phyloP scores from a whole-genome alignment of 2,329 filamentous ascomycete species.

The Westerdykella ornata region DNA sequence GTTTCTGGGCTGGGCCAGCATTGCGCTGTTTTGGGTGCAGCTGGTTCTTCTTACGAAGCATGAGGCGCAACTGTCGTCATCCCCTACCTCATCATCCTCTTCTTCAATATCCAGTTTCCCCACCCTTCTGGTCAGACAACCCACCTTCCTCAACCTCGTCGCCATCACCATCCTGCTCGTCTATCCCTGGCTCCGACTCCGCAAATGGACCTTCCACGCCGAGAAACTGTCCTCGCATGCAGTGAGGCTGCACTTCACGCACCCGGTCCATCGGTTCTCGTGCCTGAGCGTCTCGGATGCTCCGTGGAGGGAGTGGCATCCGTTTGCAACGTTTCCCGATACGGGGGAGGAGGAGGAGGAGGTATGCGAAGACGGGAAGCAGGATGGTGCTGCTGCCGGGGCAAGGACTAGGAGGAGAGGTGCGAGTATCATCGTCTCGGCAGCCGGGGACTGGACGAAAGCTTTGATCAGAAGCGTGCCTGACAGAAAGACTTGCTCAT shows the following conservation, averaged over 20 bases:
- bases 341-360: not conserved
- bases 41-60: constrained; percentile 14
- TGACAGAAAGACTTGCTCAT: not conserved
- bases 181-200: constrained; percentile 66
- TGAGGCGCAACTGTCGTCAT: not conserved
- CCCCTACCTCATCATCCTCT: not conserved
- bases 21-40: constrained; percentile 26
- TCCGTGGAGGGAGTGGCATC: constrained; percentile 33
- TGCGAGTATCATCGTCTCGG: constrained; percentile 28
- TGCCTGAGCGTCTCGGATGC: constrained; percentile 25
- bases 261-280: constrained; percentile 26
- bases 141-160: constrained; percentile 59
- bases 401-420: not conserved
- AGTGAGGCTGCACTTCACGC: constrained; percentile 53
- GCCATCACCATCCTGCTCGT: constrained; percentile 59
- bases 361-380: not conserved
- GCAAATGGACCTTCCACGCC: constrained; percentile 58
- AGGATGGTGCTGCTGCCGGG: not conserved
- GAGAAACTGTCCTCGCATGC: constrained; percentile 67
- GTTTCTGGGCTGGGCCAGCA: constrained; percentile 28
- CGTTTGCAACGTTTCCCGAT: constrained; percentile 34
- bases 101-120: not conserved
- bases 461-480: constrained; percentile 10
- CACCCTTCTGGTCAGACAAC: constrained; percentile 8
- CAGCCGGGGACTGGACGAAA: constrained; percentile 33